A percentile compares a stretch with the other conserved stretches of the same genome.
Conservation (phyloP, 139 green algal genomes). For the Raphidocelis subcapitata region DNA sequence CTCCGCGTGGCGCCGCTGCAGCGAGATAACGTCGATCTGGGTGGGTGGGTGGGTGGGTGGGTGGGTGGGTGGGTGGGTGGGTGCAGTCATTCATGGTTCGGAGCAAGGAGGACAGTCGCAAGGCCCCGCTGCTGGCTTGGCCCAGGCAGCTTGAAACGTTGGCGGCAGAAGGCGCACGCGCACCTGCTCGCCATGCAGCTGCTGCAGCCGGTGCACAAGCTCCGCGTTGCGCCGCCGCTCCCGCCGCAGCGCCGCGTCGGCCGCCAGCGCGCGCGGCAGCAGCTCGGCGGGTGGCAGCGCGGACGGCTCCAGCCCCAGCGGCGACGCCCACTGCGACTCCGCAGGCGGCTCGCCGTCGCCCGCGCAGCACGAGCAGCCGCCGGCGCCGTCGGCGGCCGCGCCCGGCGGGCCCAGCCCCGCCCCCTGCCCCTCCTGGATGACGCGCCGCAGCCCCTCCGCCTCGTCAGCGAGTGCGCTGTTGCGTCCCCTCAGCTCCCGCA, state of each 20-base stretch:
- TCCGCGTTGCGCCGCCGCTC: slow-evolving; percentile 84
- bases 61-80: background rate
- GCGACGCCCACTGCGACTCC: too few species aligned
- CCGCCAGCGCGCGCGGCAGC: slow-evolving; percentile 39
- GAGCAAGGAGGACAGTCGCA: too few species aligned
- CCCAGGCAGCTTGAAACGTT: background rate
- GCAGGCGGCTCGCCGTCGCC: too few species aligned
- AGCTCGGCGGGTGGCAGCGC: background rate
- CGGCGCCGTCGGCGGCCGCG: background rate
- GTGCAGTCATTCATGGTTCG: background rate
- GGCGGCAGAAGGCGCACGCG: background rate
- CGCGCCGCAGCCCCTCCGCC: background rate
- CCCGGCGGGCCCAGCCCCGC: background rate
- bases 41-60: background rate
- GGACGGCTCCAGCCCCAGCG: background rate
- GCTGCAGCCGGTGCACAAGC: slow-evolving; percentile 74
- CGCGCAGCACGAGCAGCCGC: too few species aligned
- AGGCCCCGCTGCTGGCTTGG: too few species aligned
- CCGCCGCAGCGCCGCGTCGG: slow-evolving; percentile 75
- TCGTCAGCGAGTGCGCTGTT: background rate
- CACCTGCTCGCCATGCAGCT: slow-evolving; percentile 57
- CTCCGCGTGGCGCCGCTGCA: slow-evolving; percentile 52
- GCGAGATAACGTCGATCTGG: slow-evolving; percentile 49
- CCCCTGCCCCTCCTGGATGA: background rate
- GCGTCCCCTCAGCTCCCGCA: slow-evolving; percentile 24